Evolutionary conservation across 2,329 filamentous ascomycete species (phyloP), one percentile per base, ranked within the genome.

Genomic region (Colletotrichum phormii): DNA sequence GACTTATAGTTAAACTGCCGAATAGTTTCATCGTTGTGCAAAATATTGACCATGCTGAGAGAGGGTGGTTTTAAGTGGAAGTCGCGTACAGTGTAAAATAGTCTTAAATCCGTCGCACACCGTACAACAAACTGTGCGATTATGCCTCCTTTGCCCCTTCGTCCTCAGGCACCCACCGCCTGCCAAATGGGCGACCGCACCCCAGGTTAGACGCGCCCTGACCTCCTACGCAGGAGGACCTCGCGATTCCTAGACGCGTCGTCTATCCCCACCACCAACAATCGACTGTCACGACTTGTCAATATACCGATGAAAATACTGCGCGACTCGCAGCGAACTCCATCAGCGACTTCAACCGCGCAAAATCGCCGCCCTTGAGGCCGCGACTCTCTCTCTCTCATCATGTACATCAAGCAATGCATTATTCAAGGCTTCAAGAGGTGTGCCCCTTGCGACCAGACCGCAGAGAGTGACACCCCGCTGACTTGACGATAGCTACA

Each of bases 341-440:
- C 63, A 35, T 59, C 53, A 72, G 67, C 54, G 72, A 74, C 69
- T 61, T 64, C 60, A 62, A 31, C 60, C 64, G 59, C 64, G 54
- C 53, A 73, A 46, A 35, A 15, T 62, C 49, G 74, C 74, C 62
- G 74, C 74, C 67, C 65, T 71, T 62, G 62, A 64, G 67, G 72
- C 67, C 33, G 72, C 68, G 57, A 62, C 67, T 51, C 64, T 61
- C 64, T 61, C 64, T 42, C 55, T 15, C 65, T 49, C 79, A 87
- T 78, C 81, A 98, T 98, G 95, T 97, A 97, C 87, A 98, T 99
- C 89, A 99, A 99, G 85, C 97, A 99, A 87, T 98, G 98, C 83
- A 98, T 98, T 84, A 98, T 99, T 82, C 97, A 99, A 84, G 97
- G 97, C 91, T 99, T 99, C 87, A 99, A 99, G 86, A 98, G 95